Evolutionary conservation across 345 rosid species (phyloP), one percentile per base, ranked within the genome.

Genomic region (Noccaea bulbosa): DNA sequence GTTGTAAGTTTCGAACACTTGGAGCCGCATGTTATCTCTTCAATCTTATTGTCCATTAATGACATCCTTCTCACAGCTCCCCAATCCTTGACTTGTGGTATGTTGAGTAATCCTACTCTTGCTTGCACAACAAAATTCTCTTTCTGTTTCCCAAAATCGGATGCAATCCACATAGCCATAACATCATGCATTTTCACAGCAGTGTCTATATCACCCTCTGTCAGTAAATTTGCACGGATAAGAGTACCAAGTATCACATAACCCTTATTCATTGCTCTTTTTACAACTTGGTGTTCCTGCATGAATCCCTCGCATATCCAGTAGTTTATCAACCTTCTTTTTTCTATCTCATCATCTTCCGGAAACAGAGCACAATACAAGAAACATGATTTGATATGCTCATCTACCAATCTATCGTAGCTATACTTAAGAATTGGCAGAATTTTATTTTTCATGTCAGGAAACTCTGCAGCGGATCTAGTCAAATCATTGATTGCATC

Each of bases 291-390:
- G 8, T 40, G 8, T 34, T 11, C 75, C 11, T 16, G 43, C 1
- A 71, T 62, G 30, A 62, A 62, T 32, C 75, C 69, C 5, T 62
- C 75, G 8, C 75, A 20, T 51, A 71, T 62, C 86, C 82, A 83
- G 1, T 65, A 82, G 0, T 63, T 61, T 11, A 70, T 39, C 11
- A 85, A 70, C 65, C 55, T 64, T 3, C 62, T 33, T 46, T 45
- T 51, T 2, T 72, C 40, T 2, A 81, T 77, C 0, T 0, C 0
- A 41, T 4, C 0, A 33, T 79, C 76, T 34, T 76, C 81, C 0
- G 83, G 85, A 48, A 64, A 82, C 10, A 85, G 48, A 77, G 75
- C 58, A 17, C 81, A 82, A 41, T 78, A 79, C 2, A 81, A 51
- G 22, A 85, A 85, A 43, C 88, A 85, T 7, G 64, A 47, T 45